phyloP scores from a whole-genome alignment of 257 asterid genomes.

The Plectranthus barbatus region DNA sequence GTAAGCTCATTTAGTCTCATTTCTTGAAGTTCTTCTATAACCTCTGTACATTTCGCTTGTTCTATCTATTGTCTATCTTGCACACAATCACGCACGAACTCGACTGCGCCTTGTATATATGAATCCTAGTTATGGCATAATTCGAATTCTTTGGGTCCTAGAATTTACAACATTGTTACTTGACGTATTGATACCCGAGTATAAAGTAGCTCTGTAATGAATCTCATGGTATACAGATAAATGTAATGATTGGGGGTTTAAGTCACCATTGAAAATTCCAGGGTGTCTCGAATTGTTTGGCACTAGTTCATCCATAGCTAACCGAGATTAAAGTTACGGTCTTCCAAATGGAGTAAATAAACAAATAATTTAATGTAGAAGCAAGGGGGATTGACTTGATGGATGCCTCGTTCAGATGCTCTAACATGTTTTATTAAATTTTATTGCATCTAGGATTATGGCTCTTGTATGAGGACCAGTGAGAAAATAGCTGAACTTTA shows the following conservation, averaged over 20 bases:
- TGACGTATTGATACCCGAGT: neutral
- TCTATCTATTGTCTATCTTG: neutral
- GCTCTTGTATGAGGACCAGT: neutral
- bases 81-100: neutral
- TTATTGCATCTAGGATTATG: neutral
- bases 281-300: neutral
- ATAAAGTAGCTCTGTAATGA: neutral
- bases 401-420: neutral
- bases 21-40: neutral
- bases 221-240: neutral
- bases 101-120: neutral
- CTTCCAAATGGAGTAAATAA: neutral
- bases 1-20: conserved; percentile 27
- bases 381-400: neutral
- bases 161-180: neutral
- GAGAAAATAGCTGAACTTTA: neutral
- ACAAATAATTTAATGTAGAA: neutral
- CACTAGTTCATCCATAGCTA: neutral
- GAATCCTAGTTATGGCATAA: too few species aligned
- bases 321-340: neutral
- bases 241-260: neutral
- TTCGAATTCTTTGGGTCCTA: neutral
- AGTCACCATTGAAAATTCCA: neutral
- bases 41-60: neutral
- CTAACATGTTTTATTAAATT: neutral